Evolutionary conservation across 2,329 filamentous ascomycete genomes (phyloP).

Genomic region (Zasmidium cellare): DNA sequence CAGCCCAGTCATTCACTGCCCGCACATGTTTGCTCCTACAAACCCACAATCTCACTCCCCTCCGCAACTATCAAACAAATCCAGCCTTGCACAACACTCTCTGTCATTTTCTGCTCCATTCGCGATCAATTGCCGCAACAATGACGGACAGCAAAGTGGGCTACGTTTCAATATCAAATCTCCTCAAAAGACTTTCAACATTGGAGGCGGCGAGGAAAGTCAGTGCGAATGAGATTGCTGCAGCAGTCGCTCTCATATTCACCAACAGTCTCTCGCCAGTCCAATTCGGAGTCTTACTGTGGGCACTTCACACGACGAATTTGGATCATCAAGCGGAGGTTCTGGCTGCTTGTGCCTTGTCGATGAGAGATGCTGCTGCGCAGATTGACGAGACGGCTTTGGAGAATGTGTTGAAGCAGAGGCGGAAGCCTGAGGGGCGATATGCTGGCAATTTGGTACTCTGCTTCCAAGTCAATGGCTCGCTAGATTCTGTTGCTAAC

Average conservation of each 20-base stretch:
- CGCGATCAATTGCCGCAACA: too few species aligned
- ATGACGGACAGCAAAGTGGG: constrained; percentile 6
- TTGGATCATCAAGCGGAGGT: constrained; percentile 83
- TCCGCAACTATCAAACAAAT: not conserved
- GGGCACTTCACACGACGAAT: constrained; percentile 86
- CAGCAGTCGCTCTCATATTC: constrained; percentile 89
- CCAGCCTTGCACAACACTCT: too few species aligned
- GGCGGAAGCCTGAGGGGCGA: constrained; percentile 65
- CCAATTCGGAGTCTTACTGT: constrained; percentile 83
- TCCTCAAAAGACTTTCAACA: constrained; percentile 68
- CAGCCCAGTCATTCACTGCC: not conserved
- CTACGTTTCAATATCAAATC: constrained; percentile 62
- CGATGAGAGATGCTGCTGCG: constrained; percentile 80
- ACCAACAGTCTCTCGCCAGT: constrained; percentile 85
- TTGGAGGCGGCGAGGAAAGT: constrained; percentile 48
- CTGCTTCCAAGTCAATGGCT: constrained; percentile 12
- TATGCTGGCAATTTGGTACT: constrained; percentile 84
- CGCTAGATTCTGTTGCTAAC: constrained; percentile 8
- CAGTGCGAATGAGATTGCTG: constrained; percentile 77
- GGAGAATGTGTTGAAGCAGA: constrained; percentile 58
- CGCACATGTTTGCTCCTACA: not conserved
- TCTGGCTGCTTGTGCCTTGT: constrained; percentile 76
- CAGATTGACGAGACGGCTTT: constrained; percentile 67
- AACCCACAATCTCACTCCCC: not conserved
- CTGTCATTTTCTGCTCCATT: too few species aligned